A percentile compares a stretch with the other conserved stretches of the same genome.
phyloP scores from a whole-genome alignment of 2,329 filamentous ascomycete genomes.

The Cyclaneusma minus region DNA sequence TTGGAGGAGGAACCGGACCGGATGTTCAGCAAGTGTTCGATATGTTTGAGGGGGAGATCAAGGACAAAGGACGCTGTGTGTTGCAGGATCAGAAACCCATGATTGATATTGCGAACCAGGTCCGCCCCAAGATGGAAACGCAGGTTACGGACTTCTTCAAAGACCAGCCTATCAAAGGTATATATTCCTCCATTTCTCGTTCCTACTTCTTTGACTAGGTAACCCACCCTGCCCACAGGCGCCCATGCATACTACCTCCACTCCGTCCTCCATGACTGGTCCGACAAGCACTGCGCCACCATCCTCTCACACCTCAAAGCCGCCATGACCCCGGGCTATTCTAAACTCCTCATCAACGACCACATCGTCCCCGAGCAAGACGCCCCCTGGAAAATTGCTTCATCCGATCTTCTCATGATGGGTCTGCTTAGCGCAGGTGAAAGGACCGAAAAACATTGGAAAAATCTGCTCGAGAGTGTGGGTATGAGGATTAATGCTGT shows the following conservation, averaged over 20 bases:
- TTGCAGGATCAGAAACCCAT: too few species aligned
- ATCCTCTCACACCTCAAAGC: slow-evolving; percentile 15
- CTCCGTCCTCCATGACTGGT: slow-evolving; percentile 20
- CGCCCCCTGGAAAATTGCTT: slow-evolving; percentile 15
- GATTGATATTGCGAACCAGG: too few species aligned
- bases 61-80: too few species aligned
- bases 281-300: slow-evolving; percentile 12
- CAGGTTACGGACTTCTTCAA: slow-evolving; percentile 20
- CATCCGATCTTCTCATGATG: slow-evolving; percentile 26
- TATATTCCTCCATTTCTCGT: too few species aligned
- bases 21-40: too few species aligned
- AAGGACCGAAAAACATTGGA: slow-evolving; percentile 24
- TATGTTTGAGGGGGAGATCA: too few species aligned
- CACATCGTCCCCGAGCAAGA: slow-evolving; percentile 19
- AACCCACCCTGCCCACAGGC: slow-evolving; percentile 1
- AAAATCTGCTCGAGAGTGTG: slow-evolving; percentile 15
- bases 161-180: slow-evolving; percentile 16
- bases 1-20: too few species aligned
- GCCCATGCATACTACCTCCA: slow-evolving; percentile 17
- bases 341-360: slow-evolving; percentile 23
- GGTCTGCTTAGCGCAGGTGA: slow-evolving; percentile 20
- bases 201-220: too few species aligned
- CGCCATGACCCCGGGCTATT: slow-evolving; percentile 18
- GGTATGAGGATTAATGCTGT: slow-evolving; percentile 21
- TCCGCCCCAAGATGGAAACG: slow-evolving; percentile 9